Evolutionary conservation across 148 eudicot genomes (phyloP).

Genomic region (Vaccinium corymbosum): DNA sequence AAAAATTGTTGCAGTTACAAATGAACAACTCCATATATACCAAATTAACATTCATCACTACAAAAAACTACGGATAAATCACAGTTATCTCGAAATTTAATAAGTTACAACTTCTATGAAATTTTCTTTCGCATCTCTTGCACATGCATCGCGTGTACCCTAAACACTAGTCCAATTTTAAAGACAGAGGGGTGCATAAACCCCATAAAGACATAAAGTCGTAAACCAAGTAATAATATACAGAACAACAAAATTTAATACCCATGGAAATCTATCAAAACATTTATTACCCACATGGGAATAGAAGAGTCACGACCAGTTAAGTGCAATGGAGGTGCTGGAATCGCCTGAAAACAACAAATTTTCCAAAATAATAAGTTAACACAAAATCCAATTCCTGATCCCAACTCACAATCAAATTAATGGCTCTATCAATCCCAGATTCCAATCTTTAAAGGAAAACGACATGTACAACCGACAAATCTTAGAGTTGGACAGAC

Average conservation of each 20-base stretch:
- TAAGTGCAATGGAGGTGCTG: background rate
- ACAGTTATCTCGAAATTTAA: too few species aligned
- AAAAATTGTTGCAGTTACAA: too few species aligned
- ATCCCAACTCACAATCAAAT: background rate
- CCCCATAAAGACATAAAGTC: background rate
- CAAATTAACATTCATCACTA: too few species aligned
- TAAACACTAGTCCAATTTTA: background rate
- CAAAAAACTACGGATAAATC: too few species aligned
- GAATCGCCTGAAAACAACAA: constrained; percentile 4
- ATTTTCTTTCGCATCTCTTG: too few species aligned
- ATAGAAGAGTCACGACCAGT: background rate
- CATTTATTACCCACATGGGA: constrained; percentile 9
- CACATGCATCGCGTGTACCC: too few species aligned
- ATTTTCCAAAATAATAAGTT: too few species aligned
- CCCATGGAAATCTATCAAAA: background rate
- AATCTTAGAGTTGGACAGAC: background rate
- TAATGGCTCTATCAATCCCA: background rate
- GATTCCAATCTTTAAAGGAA: background rate
- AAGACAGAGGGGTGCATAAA: background rate
- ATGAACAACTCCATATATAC: too few species aligned
- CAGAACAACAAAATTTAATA: background rate
- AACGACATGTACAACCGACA: background rate
- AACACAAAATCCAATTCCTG: background rate
- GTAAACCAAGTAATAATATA: background rate
- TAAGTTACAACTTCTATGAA: too few species aligned